Evolutionary conservation across 352 stramenopile genomes (phyloP).

Genomic region (Globisporangium orthogonon): DNA sequence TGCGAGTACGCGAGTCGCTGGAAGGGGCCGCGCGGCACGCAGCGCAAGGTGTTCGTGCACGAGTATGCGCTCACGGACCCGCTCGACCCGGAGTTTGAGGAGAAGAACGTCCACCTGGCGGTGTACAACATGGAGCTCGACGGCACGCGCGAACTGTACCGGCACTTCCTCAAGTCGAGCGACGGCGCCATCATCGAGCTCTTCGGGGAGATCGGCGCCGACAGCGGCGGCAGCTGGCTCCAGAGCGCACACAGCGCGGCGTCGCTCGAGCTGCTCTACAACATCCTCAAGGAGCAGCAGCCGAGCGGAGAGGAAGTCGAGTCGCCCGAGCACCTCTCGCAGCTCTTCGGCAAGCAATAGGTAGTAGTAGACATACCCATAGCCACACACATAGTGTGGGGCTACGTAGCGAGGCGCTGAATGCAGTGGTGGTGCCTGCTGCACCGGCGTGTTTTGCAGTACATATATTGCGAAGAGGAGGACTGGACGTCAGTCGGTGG

Average conservation of each 20-base stretch:
- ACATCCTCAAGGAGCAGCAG: slow-evolving; percentile 44
- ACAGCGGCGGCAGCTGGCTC: slow-evolving; percentile 29
- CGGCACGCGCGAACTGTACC: slow-evolving; percentile 53
- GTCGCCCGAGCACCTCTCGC: neutral
- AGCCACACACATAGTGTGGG: too few species aligned
- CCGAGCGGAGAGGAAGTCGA: neutral
- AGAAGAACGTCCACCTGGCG: slow-evolving; percentile 71
- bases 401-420: too few species aligned
- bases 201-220: slow-evolving; percentile 53
- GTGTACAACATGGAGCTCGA: slow-evolving; percentile 76
- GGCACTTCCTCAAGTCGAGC: slow-evolving; percentile 81
- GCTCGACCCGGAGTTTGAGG: slow-evolving; percentile 46
- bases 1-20: slow-evolving; percentile 56
- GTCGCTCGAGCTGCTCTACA: slow-evolving; percentile 43
- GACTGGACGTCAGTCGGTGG: neutral
- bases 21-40: slow-evolving; percentile 45
- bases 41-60: slow-evolving; percentile 76
- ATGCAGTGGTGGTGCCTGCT: neutral
- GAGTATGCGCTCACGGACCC: slow-evolving; percentile 77
- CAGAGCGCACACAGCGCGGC: slow-evolving; percentile 21
- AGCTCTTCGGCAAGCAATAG: slow-evolving; percentile 3
- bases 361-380: too few species aligned
- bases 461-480: neutral
- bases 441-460: neutral
- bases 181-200: slow-evolving; percentile 87